Evolutionary conservation across 345 rosid genomes (phyloP), one percentile per base, ranked within the genome.

Genomic region (Hypericum androsaemum): DNA sequence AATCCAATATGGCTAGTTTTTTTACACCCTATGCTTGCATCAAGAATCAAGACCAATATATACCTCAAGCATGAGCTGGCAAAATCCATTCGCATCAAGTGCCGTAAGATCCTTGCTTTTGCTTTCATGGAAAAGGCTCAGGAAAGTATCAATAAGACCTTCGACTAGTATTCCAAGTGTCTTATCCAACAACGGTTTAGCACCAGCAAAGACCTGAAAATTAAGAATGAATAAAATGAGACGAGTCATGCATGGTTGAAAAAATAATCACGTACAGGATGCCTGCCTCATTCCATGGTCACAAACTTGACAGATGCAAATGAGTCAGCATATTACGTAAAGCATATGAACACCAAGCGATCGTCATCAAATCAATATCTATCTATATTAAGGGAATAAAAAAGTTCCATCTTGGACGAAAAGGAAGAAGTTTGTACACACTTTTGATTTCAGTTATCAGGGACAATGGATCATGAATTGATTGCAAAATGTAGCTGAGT

Each of bases 41-140:
- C 32, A 22, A 22, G 32, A 22, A 22, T 22, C 32, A 22, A 22
- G 32, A 22, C 32, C 1, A 22, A 22, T 22, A 46, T 57, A 50
- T 77, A 87, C 98, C 98, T 92, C 95, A 5, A 92, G 81, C 95
- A 88, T 92, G 54, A 92, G 83, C 76, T 92, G 98, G 64, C 98
- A 92, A 62, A 92, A 92, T 54, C 98, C 98, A 74, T 92, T 88
- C 43, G 88, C 70, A 68, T 88, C 98, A 46, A 92, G 76, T 39
- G 81, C 72, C 53, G 80, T 73, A 36, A 92, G 80, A 51, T 78
- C 86, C 35, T 68, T 63, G 43, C 73, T 63, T 78, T 76, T 64
- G 62, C 79, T 81, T 73, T 85, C 98, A 73, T 78, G 59, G 60
- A 88, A 67, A 70, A 92, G 73, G 71, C 94, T 85, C 12, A 85